These are phyloP conservation scores for Trametes pubescens DNA, from an alignment of 1,284 basidiomycete species.

Conservation along the genomic window DNA sequence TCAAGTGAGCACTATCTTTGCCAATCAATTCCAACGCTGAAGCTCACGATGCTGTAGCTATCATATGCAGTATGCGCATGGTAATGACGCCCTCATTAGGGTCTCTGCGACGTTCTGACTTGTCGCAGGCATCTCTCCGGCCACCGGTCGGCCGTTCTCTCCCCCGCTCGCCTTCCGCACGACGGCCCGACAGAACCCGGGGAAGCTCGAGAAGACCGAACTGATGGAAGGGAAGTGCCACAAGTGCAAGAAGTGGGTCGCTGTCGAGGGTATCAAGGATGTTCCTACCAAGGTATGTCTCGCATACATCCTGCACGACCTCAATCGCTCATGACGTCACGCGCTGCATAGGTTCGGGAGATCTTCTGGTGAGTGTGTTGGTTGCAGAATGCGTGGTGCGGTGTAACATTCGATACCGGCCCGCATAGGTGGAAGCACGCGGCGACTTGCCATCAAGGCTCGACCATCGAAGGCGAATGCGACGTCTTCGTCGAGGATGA, in stretches of 20 bases:
- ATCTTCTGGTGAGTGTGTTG: slow-evolving; percentile 65
- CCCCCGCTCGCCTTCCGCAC: slow-evolving; percentile 74
- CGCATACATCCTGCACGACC: not conserved
- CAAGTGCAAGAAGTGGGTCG: slow-evolving; percentile 75
- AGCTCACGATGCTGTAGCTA: slow-evolving; percentile 54
- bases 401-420: no score
- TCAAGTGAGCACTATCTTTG: slow-evolving; percentile 59
- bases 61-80: slow-evolving; percentile 82
- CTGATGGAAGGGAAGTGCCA: slow-evolving; percentile 80
- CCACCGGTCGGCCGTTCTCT: slow-evolving; percentile 72
- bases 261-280: slow-evolving; percentile 74
- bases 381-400: not conserved
- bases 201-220: slow-evolving; percentile 64
- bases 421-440: slow-evolving; percentile 81
- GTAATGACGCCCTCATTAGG: slow-evolving; percentile 45
- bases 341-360: slow-evolving; percentile 64
- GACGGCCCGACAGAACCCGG: slow-evolving; percentile 51
- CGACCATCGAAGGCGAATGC: slow-evolving; percentile 59
- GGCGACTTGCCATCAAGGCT: slow-evolving; percentile 70
- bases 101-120: slow-evolving; percentile 13
- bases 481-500: slow-evolving; percentile 60
- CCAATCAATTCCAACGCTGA: not conserved
- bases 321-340: not conserved
- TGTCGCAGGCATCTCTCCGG: slow-evolving; percentile 64
- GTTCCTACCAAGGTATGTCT: slow-evolving; percentile 67